phyloP scores from a whole-genome alignment of 1,139 yeast genomes.

The Suzukiozyma palmioleophila region DNA sequence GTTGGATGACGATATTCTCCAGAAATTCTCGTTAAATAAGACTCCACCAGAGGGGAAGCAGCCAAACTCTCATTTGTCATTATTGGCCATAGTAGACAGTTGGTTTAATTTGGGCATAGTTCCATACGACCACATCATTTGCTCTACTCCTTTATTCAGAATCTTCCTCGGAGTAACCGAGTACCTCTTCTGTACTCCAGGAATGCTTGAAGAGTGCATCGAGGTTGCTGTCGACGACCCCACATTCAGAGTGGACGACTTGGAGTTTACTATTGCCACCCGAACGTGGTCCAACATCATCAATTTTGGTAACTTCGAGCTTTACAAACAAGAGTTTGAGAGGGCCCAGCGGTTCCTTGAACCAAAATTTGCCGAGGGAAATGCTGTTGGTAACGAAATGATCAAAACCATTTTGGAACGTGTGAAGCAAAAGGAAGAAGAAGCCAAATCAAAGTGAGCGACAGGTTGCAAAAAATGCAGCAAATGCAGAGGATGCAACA shows the following conservation, averaged over 20 bases:
- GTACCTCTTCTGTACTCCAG: slow-evolving; percentile 81
- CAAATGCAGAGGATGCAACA: no score
- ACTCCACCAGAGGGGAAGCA: slow-evolving; percentile 67
- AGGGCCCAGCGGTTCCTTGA: slow-evolving; percentile 74
- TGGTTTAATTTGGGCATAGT: slow-evolving; percentile 83
- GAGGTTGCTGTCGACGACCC: slow-evolving; percentile 63
- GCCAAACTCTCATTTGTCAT: slow-evolving; percentile 85
- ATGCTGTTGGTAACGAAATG: slow-evolving; percentile 92
- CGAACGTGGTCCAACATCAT: slow-evolving; percentile 84
- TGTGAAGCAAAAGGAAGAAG: slow-evolving; percentile 37
- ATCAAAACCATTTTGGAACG: slow-evolving; percentile 70
- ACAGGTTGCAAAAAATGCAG: no score
- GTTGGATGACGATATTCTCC: slow-evolving; percentile 75
- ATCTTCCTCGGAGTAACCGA: slow-evolving; percentile 93
- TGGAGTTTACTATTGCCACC: slow-evolving; percentile 80
- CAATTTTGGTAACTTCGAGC: slow-evolving; percentile 66
- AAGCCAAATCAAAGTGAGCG: background rate
- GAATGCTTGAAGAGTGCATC: slow-evolving; percentile 72
- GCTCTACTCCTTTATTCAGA: slow-evolving; percentile 89
- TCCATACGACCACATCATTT: slow-evolving; percentile 94
- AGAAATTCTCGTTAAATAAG: slow-evolving; percentile 73
- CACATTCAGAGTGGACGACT: slow-evolving; percentile 79
- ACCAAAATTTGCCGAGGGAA: slow-evolving; percentile 88
- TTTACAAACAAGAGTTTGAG: slow-evolving; percentile 71
- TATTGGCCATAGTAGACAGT: slow-evolving; percentile 88